Evolutionary conservation across 768 basidiomycete species (phyloP), one percentile per base, ranked within the genome.

Genomic region (Tricholoma bakamatsutake): DNA sequence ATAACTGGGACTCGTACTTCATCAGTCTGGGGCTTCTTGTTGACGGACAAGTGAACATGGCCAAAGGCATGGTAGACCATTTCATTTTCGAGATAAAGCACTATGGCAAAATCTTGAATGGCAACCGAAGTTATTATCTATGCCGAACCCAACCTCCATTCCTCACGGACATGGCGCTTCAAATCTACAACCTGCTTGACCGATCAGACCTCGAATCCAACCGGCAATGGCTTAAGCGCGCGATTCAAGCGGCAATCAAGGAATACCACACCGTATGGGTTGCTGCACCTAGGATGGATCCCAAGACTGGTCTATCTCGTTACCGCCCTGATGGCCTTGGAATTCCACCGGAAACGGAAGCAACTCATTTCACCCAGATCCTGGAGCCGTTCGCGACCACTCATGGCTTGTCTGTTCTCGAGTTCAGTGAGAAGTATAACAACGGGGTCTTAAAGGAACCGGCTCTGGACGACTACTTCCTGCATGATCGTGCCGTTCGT

Each of bases 261-360:
- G 96, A 99, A 68, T 99, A 99, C 69, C 96, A 99, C 73, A 92
- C 90, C 40, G 84, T 98, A 61, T 99, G 97, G 97, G 87, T 95
- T 58, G 88, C 92, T 1, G 86, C 89, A 66, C 97, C 96, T 27
- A 88, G 97, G 21, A 87, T 98, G 63, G 95, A 99, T 69, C 86
- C 88, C 45, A 90, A 90, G 72, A 93, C 94, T 13, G 96, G 97
- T 24, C 81, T 99, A 13, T 97, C 95, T 0, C 85, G 97, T 48
- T 99, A 87, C 73, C 86, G 95, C 28, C 96, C 96, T 8, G 92
- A 88, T 58, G 97, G 97, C 12, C 67, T 93, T 9, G 97, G 97
- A 28, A 97, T 99, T 56, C 97, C 96, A 11, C 97, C 97, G 0
- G 97, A 99, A 75, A 99, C 97, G 0, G 97, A 99, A 70, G 97